Evolutionary conservation across 164 flowering plant species (phyloP).

Genomic region (Malania oleifera): DNA sequence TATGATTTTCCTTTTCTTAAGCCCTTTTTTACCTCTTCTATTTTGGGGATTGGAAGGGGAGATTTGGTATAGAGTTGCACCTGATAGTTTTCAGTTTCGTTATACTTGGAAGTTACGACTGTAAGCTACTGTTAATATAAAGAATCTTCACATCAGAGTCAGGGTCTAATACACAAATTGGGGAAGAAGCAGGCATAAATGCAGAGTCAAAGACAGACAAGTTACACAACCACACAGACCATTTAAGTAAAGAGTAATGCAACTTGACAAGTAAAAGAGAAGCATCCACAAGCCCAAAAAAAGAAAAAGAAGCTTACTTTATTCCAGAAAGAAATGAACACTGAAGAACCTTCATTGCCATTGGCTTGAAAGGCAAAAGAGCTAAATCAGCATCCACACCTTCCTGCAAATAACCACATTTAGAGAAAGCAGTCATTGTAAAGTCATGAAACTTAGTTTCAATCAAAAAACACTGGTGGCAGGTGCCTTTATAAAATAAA

Average conservation of each 20-base stretch:
- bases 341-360: conserved; percentile 74
- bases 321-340: conserved; percentile 87
- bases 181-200: background rate
- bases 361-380: conserved; percentile 71
- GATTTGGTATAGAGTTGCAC: no score
- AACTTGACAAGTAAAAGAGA: background rate
- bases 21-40: no score
- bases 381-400: conserved; percentile 51
- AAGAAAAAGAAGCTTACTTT: conserved; percentile 32
- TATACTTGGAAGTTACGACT: no score
- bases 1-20: no score
- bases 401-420: conserved; percentile 38
- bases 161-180: no score
- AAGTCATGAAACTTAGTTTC: background rate
- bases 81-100: no score
- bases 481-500: background rate
- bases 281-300: background rate
- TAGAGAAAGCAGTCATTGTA: background rate
- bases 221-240: background rate
- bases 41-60: no score
- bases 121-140: no score
- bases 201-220: no score
- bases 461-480: background rate
- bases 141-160: no score
- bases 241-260: no score